Evolutionary conservation across 2,329 filamentous ascomycete species (phyloP).

Genomic region (Clarireedia homoeocarpa): DNA sequence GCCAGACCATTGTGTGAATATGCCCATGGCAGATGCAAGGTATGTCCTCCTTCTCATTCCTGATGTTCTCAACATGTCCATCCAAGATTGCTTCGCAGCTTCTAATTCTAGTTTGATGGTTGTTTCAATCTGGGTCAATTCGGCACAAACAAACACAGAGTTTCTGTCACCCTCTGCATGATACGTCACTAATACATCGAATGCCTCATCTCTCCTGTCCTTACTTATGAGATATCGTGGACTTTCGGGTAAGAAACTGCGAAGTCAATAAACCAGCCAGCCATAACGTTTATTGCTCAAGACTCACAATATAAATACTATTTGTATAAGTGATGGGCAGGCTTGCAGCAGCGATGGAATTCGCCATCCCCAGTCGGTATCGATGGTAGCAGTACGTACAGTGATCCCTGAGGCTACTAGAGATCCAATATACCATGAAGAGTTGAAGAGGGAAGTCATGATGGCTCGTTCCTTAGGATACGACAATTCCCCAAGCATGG

Average conservation of each 20-base stretch:
- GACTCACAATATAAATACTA: constrained; percentile 12
- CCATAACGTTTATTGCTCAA: too few species aligned
- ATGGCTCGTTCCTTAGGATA: constrained; percentile 47
- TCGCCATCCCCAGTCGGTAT: constrained; percentile 34
- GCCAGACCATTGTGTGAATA: constrained; percentile 48
- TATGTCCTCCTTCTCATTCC: constrained; percentile 43
- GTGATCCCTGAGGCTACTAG: constrained; percentile 31
- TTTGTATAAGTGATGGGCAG: constrained; percentile 20
- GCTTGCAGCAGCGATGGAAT: constrained; percentile 36
- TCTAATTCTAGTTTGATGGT: constrained; percentile 49
- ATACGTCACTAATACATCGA: constrained; percentile 44
- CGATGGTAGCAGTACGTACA: constrained; percentile 37
- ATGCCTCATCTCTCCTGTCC: constrained; percentile 49
- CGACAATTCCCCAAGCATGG: constrained; percentile 45
- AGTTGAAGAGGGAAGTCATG: constrained; percentile 47
- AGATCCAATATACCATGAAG: constrained; percentile 36
- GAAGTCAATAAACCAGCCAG: too few species aligned
- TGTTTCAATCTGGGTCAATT: constrained; percentile 52
- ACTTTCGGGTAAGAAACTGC: constrained; percentile 43
- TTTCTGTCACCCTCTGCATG: constrained; percentile 44
- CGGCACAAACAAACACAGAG: constrained; percentile 47
- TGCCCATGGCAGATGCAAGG: constrained; percentile 41
- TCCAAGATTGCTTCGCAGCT: constrained; percentile 44
- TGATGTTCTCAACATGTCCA: constrained; percentile 41
- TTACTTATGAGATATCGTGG: constrained; percentile 50